Evolutionary conservation across 2,329 filamentous ascomycete species (phyloP), one percentile per base, ranked within the genome.

Genomic region (Talaromyces sp.): DNA sequence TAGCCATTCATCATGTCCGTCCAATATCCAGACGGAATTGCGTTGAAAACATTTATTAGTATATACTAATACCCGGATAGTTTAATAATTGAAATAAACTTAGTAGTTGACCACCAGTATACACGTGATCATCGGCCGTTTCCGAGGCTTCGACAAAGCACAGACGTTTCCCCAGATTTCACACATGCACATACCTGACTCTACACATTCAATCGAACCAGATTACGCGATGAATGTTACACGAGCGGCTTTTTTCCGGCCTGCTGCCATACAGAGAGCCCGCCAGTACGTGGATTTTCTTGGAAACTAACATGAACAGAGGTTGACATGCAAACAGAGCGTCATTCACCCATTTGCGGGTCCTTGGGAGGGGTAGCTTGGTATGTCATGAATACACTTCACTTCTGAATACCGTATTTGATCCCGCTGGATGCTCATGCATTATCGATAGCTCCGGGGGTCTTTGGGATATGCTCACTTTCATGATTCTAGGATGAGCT

Each of bases 51-150:
- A 7, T 13, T 32, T 32, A 32, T n/a, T n/a, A n/a, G n/a, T n/a
- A n/a, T n/a, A n/a, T n/a, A n/a, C n/a, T n/a, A n/a, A n/a, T n/a
- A n/a, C n/a, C n/a, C n/a, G n/a, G n/a, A n/a, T n/a, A 9, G 9
- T 27, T 27, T 27, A 27, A 27, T 27, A 27, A 27, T 27, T 9
- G n/a, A 35, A 35, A 35, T 13, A 35, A 13, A 35, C 4, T 16
- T 7, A 32, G 7, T 32, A 32, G 13, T 32, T 13, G 14, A 35
- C 29, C 29, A 10, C 27, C 16, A 40, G 2, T 4, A 24, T 11
- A 8, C 55, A 57, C 55, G 55, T 57, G 55, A 57, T 9, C 10
- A 3, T 45, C 42, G 46, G 42, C 45, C 51, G 17, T 47, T 53
- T 37, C 30, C 47, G 43, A 44, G 40, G 40, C 16, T 16, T n/a